Evolutionary conservation across 257 asterid genomes (phyloP), one percentile per base, ranked within the genome.

Genomic region (Solanum corneliomulleri): DNA sequence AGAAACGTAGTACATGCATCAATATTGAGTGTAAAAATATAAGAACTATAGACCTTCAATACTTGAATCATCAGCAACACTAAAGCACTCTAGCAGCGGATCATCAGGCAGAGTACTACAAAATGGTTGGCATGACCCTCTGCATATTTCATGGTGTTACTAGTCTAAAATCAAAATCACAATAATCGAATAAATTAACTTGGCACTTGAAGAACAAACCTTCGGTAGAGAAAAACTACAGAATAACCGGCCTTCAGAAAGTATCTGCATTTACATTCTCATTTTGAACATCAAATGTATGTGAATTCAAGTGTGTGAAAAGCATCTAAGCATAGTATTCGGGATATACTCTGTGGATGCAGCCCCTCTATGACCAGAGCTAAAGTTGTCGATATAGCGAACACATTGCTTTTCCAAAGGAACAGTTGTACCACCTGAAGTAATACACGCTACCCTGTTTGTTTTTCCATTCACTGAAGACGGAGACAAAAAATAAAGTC

Each of bases 341-440:
- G 89, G 16, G 10, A 82, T 87, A 91, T 94, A 97, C 99, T 97
- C 97, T 9, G 98, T 95, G 64, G 99, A 94, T 76, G 99, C 94
- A 86, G 98, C 98, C 92, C 98, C 99, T 92, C 98, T 93, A 84
- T 94, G 96, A 86, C 99, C 98, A 11, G 98, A 97, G 94, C 96
- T 92, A 91, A 97, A 97, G 89, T 97, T 97, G 92, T 97, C 98
- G 42, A 97, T 95, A 85, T 90, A 95, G 71, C 99, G 98, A 87
- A 97, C 99, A 90, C 96, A 93, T 27, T 93, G 92, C 82, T 89
- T 95, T 87, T 97, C 98, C 90, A 97, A 88, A 87, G 99, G 99
- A 89, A 95, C 98, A 18, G 98, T 94, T 86, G 99, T 97, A 77
- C 99, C 98, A 84, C 99, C 99, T 78, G 98, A 95, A 88, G 99